Evolutionary conservation across 2,329 filamentous ascomycete genomes (phyloP).

Genomic region (Hypoxylon sp.): DNA sequence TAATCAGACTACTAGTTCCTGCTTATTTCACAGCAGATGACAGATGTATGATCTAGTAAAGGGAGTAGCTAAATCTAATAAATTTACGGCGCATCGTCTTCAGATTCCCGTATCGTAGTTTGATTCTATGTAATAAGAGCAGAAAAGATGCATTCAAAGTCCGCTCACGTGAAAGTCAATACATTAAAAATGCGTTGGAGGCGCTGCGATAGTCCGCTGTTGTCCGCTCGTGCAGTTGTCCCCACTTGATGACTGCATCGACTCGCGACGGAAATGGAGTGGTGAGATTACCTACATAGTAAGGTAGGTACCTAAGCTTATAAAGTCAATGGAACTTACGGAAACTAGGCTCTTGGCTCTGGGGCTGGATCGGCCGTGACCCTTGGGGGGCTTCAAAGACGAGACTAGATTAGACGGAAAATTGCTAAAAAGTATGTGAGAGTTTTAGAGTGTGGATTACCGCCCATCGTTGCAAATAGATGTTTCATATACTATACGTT

Average conservation of each 20-base stretch:
- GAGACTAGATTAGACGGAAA: neutral
- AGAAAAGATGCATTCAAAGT: slow-evolving; percentile 10
- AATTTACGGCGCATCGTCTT: neutral
- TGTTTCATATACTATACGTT: neutral
- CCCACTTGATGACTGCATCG: slow-evolving; percentile 28
- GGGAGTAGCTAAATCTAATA: neutral
- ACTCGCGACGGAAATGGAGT: neutral
- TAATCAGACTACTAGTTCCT: neutral
- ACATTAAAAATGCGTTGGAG: neutral
- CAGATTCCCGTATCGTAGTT: neutral
- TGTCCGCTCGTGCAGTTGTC: slow-evolving; percentile 31
- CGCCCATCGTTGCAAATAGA: neutral
- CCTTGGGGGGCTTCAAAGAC: neutral
- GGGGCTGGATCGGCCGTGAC: neutral
- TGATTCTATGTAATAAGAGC: neutral
- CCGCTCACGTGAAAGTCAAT: slow-evolving; percentile 39
- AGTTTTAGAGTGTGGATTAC: neutral
- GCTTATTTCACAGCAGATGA: neutral
- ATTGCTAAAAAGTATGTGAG: neutral
- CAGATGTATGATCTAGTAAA: neutral
- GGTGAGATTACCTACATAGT: too few relatives aligned
- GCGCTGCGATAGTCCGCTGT: slow-evolving; percentile 35
- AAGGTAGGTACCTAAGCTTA: neutral
- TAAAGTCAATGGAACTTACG: neutral
- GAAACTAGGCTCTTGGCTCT: neutral